Percentiles rank a stretch among this genome's conserved stretches.
phyloP scores from a whole-genome alignment of 1,139 yeast genomes.

The Taiozyma sp. region DNA sequence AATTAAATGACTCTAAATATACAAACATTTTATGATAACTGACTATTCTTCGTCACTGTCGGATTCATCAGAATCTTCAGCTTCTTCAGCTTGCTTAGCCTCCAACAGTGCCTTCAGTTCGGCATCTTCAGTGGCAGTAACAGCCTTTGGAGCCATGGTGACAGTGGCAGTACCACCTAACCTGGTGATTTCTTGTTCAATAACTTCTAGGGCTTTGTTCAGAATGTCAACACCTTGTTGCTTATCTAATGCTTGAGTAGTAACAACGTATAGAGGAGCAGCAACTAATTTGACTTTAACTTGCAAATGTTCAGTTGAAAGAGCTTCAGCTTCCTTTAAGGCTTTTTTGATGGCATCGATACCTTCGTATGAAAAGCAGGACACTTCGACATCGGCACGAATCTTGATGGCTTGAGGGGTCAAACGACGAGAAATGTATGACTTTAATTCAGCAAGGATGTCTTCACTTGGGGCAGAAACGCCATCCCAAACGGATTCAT shows the following conservation, averaged over 20 bases:
- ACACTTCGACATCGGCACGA: constrained; percentile 96
- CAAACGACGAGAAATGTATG: constrained; percentile 85
- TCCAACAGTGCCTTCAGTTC: constrained; percentile 93
- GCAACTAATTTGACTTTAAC: constrained; percentile 95
- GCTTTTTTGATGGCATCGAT: constrained; percentile 95
- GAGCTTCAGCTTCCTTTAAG: constrained; percentile 76
- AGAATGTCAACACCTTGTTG: constrained; percentile 77
- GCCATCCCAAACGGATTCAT: constrained; percentile 81
- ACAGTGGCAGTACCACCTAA: constrained; percentile 87
- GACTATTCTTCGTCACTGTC: constrained; percentile 26
- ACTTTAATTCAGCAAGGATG: constrained; percentile 72
- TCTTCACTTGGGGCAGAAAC: constrained; percentile 56
- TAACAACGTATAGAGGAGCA: constrained; percentile 92
- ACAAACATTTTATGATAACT: not conserved
- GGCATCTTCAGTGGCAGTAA: constrained; percentile 97
- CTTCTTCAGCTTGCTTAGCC: constrained; percentile 61
- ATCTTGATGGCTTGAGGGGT: constrained; percentile 98
- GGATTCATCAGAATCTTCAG: constrained; percentile 47
- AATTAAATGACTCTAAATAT: not conserved
- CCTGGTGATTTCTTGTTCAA: constrained; percentile 60
- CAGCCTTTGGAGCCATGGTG: constrained; percentile 98
- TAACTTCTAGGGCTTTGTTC: constrained; percentile 72
- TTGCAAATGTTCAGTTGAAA: constrained; percentile 77
- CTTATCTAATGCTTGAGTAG: constrained; percentile 91
- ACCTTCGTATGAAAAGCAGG: constrained; percentile 96